phyloP scores from a whole-genome alignment of 2,329 filamentous ascomycete species.

The Fusarium torulosum region DNA sequence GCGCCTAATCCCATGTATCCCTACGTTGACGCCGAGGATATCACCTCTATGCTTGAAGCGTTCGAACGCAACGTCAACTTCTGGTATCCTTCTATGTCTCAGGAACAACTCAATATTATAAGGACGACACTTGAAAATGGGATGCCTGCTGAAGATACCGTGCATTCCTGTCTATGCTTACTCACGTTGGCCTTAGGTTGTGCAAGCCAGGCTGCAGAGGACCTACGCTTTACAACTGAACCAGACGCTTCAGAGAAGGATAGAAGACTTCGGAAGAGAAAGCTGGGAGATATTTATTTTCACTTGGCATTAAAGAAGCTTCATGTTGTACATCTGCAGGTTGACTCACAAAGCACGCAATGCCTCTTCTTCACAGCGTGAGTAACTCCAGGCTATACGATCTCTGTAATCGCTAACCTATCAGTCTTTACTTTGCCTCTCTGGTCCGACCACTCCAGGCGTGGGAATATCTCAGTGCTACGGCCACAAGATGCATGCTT shows the following conservation, averaged over 20 bases:
- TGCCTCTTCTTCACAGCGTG: conserved; percentile 65
- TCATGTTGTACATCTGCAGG: conserved; percentile 60
- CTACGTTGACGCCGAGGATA: conserved; percentile 57
- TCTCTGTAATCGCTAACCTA: background rate
- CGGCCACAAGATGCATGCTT: conserved; percentile 63
- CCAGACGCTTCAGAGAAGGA: conserved; percentile 49
- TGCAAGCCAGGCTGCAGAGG: conserved; percentile 56
- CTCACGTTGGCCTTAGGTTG: conserved; percentile 63
- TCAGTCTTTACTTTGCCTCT: conserved; percentile 62
- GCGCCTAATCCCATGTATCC: conserved; percentile 56
- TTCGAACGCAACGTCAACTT: conserved; percentile 64
- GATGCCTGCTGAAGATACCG: conserved; percentile 54
- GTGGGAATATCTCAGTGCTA: conserved; percentile 64
- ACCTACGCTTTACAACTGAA: conserved; percentile 38
- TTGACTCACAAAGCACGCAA: conserved; percentile 61
- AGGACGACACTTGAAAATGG: conserved; percentile 52
- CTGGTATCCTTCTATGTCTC: conserved; percentile 65
- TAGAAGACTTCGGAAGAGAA: conserved; percentile 49
- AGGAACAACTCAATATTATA: conserved; percentile 52
- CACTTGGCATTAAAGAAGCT: conserved; percentile 61
- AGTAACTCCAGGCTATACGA: conserved; percentile 16
- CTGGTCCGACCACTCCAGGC: conserved; percentile 64
- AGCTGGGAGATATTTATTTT: conserved; percentile 59
- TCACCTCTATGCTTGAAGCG: conserved; percentile 57
- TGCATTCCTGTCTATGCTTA: conserved; percentile 58